Base-by-base conservation (phyloP, 176 grass and related monocot species). In the Miscanthus lutarioriparius region DNA sequence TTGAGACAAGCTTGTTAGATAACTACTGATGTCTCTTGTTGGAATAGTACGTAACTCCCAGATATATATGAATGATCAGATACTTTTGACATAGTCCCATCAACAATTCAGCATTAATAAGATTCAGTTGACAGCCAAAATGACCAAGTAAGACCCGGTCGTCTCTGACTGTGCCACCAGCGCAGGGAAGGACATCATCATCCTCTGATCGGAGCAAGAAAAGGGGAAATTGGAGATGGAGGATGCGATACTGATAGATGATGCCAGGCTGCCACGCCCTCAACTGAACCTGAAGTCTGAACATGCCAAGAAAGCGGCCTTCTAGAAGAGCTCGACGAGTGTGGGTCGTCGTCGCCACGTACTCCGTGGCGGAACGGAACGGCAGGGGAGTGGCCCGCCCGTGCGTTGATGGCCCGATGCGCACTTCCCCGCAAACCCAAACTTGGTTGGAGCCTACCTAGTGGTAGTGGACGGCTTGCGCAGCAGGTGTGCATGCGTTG, bases 241-340 rank as follows among this genome's bases (percentile, higher is more conserved):
- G 3, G 20, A 10, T 39, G n/a, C 19, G 53, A 22, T 37, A 37
- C n/a, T n/a, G n/a, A n/a, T n/a, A n/a, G n/a, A n/a, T n/a, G 54
- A 59, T 23, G 54, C 56, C 58, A 62, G 58, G 20, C 64, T 17
- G 15, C 15, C 40, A 72, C 23, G 22, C 12, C 39, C 22, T 41
- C 11, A 11, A 7, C 40, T 27, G n/a, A 6, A 40, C 36, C 41
- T 64, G 13, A 71, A 27, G 54, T 86, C 13, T 86, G 83, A 82
- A 84, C 75, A 30, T 38, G 35, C 9, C 74, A 32, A 54, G 35
- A 72, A 28, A n/a, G 56, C 78, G 39, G 58, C 64, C 72, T 85
- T 89, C 87, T 43, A 89, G 77, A 85, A 11, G 70, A 8, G 9
- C 3, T 20, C 1, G 2, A 62, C 75, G 35, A 58, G 47, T 37